phyloP scores from a whole-genome alignment of 2,329 filamentous ascomycete genomes.

The Arthroderma sp. region DNA sequence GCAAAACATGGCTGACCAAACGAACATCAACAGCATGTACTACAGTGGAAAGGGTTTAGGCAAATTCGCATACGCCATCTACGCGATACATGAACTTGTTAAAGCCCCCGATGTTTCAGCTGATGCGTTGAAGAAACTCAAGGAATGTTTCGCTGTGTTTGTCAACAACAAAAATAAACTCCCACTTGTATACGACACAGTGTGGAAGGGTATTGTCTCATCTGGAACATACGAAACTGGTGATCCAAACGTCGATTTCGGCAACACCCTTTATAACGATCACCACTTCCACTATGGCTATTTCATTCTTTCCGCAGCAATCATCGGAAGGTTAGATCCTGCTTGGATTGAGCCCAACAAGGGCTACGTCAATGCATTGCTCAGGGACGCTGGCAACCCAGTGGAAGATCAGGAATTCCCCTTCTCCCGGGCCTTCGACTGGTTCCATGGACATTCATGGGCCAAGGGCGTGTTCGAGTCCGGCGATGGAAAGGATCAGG shows the following conservation, averaged over 20 bases:
- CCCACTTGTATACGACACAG: conserved; percentile 42
- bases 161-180: conserved; percentile 53
- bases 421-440: conserved; percentile 74
- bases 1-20: conserved; percentile 60
- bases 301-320: conserved; percentile 72
- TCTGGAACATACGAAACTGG: conserved; percentile 57
- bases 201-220: conserved; percentile 72
- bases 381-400: conserved; percentile 74
- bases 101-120: conserved; percentile 45
- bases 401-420: conserved; percentile 62
- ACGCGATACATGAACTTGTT: conserved; percentile 51
- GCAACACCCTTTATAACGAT: conserved; percentile 64
- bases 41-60: conserved; percentile 76
- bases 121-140: conserved; percentile 47
- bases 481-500: conserved; percentile 45
- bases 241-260: conserved; percentile 66
- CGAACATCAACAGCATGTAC: conserved; percentile 77
- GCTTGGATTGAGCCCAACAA: conserved; percentile 61
- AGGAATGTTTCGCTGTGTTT: conserved; percentile 54
- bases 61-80: conserved; percentile 60
- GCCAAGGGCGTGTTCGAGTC: conserved; percentile 50
- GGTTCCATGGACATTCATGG: conserved; percentile 92
- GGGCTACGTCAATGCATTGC: conserved; percentile 68
- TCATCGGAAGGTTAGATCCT: conserved; percentile 67
- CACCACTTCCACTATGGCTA: conserved; percentile 62